These are phyloP conservation scores for Ogataea zsoltii DNA, from an alignment of 805 yeast species.

Conservation along the genomic window DNA sequence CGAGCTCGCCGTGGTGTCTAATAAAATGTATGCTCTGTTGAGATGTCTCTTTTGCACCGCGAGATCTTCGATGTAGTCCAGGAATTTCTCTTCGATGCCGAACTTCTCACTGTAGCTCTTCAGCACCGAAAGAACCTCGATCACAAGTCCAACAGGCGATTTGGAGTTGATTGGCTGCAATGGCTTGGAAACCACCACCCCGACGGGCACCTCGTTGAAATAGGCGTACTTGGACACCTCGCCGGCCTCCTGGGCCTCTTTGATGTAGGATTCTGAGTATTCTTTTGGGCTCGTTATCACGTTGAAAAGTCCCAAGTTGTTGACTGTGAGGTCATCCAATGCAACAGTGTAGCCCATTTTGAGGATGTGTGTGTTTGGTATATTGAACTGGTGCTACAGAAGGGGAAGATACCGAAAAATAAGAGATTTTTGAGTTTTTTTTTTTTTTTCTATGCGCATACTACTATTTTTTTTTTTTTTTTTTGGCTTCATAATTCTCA, in stretches of 20 bases:
- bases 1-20: conserved; percentile 10
- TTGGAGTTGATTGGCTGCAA: conserved; percentile 44
- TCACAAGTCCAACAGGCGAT: conserved; percentile 30
- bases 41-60: conserved; percentile 53
- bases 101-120: conserved; percentile 54
- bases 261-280: conserved; percentile 55
- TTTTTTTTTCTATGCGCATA: background rate
- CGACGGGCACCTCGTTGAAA: conserved; percentile 79
- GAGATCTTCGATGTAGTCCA: conserved; percentile 56
- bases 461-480: background rate
- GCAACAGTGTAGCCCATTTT: conserved; percentile 32
- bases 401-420: background rate
- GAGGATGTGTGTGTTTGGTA: conserved; percentile 9
- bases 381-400: no score
- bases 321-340: conserved; percentile 58
- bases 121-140: conserved; percentile 44
- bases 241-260: conserved; percentile 45
- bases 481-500: no score
- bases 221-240: conserved; percentile 57
- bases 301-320: conserved; percentile 60
- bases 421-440: background rate
- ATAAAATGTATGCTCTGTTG: conserved; percentile 42
- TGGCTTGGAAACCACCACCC: conserved; percentile 62
- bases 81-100: conserved; percentile 62
- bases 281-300: conserved; percentile 59